Conservation (phyloP, 257 asterid genomes). For the Mitragyna speciosa region DNA sequence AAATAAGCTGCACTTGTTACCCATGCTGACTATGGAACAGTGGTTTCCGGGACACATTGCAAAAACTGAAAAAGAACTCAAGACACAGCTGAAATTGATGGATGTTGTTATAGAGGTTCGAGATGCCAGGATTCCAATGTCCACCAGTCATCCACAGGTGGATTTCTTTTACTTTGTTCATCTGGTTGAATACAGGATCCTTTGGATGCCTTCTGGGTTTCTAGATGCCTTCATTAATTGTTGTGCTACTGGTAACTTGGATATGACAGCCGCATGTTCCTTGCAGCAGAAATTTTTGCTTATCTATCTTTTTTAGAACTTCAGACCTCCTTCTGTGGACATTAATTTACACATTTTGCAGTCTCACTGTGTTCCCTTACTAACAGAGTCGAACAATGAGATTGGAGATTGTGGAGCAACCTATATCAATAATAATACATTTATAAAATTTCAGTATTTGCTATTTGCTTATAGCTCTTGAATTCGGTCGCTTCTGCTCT, state of each 20-base stretch:
- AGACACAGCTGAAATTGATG: constrained; percentile 92
- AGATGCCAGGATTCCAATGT: constrained; percentile 93
- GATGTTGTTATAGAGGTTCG: constrained; percentile 98
- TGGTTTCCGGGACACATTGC: constrained; percentile 99
- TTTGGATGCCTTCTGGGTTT: background rate
- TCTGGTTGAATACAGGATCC: constrained; percentile 8
- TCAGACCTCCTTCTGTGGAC: background rate
- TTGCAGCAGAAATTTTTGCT: background rate
- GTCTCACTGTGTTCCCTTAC: background rate
- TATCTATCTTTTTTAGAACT: background rate
- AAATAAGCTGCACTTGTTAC: constrained; percentile 8
- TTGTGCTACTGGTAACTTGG: background rate
- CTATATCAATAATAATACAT: background rate
- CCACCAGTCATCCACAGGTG: constrained; percentile 91
- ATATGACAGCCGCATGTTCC: background rate
- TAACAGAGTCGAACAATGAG: background rate
- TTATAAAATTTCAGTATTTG: background rate
- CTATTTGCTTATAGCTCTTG: background rate
- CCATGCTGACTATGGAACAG: constrained; percentile 37
- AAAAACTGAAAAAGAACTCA: constrained; percentile 90
- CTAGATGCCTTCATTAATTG: no score
- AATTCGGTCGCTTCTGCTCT: background rate
- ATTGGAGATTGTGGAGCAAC: background rate
- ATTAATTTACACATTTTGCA: background rate
- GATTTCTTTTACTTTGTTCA: constrained; percentile 14